Evolutionary conservation across 208 protist genomes (phyloP).

Genomic region (Leishmania major): DNA sequence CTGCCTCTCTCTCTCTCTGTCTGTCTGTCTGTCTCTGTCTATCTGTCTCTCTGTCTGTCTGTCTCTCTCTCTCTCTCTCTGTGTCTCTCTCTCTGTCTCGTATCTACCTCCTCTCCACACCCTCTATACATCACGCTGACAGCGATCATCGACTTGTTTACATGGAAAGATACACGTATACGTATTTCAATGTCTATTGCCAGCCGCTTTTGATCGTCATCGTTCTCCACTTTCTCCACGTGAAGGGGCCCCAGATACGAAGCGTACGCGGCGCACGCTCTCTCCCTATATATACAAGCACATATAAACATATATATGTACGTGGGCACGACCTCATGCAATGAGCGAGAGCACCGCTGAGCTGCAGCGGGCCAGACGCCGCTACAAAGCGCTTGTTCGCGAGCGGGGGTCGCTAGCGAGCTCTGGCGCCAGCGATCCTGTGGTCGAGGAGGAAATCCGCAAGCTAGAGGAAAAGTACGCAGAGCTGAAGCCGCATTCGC

Average conservation of each 20-base stretch:
- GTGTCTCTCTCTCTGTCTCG: not conserved
- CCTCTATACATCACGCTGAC: not conserved
- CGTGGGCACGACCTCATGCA: no score
- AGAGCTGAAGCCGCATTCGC: not conserved
- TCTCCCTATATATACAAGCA: not conserved
- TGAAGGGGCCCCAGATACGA: conserved; percentile 6
- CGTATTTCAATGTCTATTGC: not conserved
- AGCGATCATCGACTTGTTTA: no score
- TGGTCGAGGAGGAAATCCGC: conserved; percentile 34
- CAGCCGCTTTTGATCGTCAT: conserved; percentile 14
- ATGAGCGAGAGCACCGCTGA: conserved; percentile 11
- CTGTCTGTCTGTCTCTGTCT: no score
- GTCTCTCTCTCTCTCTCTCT: not conserved
- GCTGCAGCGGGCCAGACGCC: conserved; percentile 42
- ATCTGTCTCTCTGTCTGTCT: no score
- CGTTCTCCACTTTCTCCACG: not conserved
- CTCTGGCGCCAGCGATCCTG: conserved; percentile 29
- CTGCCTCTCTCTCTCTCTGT: no score
- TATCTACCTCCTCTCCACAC: not conserved
- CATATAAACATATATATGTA: not conserved
- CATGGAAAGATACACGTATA: not conserved
- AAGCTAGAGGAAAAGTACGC: conserved; percentile 53
- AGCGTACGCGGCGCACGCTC: no score
- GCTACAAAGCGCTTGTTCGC: conserved; percentile 60
- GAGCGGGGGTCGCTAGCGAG: conserved; percentile 36